phyloP scores from a whole-genome alignment of 2,329 filamentous ascomycete genomes.

The Hypocreales sp. region DNA sequence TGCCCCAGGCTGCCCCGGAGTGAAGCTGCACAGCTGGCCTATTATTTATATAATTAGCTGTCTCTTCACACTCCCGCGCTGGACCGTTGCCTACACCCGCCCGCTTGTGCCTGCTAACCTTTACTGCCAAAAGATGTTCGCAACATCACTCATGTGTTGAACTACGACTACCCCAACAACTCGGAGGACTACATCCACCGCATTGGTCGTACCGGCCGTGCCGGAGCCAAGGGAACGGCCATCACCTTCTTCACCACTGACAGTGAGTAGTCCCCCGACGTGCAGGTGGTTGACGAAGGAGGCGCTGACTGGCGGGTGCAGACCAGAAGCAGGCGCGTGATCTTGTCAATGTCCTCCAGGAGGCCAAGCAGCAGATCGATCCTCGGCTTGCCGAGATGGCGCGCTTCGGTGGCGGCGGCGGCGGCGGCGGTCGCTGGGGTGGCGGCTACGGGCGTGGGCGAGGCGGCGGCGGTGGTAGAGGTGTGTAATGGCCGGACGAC shows the following conservation, averaged over 20 bases:
- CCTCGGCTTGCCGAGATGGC: constrained; percentile 92
- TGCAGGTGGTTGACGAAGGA: too few species aligned
- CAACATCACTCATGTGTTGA: constrained; percentile 99
- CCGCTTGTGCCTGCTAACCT: constrained; percentile 60
- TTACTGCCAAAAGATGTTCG: constrained; percentile 76
- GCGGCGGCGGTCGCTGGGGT: constrained; percentile 57
- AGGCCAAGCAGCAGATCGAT: constrained; percentile 97
- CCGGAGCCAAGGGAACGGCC: constrained; percentile 85
- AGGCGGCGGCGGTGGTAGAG: constrained; percentile 27
- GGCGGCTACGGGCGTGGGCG: constrained; percentile 56
- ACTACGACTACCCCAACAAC: constrained; percentile 99
- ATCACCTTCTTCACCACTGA: constrained; percentile 99
- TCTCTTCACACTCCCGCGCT: constrained; percentile 32
- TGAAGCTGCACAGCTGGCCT: constrained; percentile 33
- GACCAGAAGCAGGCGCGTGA: constrained; percentile 94
- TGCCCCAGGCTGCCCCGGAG: constrained; percentile 42
- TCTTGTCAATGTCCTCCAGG: constrained; percentile 78
- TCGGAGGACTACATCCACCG: constrained; percentile 97
- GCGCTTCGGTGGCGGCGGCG: constrained; percentile 76
- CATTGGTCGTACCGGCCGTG: constrained; percentile 90
- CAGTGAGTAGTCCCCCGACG: constrained; percentile 60
- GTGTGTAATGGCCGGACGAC: constrained; percentile 22
- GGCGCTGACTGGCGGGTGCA: constrained; percentile 15
- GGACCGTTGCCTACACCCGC: constrained; percentile 44
- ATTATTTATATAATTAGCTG: constrained; percentile 38